Conservation (phyloP, 306 rosid species). For the Acacia acuminata region DNA sequence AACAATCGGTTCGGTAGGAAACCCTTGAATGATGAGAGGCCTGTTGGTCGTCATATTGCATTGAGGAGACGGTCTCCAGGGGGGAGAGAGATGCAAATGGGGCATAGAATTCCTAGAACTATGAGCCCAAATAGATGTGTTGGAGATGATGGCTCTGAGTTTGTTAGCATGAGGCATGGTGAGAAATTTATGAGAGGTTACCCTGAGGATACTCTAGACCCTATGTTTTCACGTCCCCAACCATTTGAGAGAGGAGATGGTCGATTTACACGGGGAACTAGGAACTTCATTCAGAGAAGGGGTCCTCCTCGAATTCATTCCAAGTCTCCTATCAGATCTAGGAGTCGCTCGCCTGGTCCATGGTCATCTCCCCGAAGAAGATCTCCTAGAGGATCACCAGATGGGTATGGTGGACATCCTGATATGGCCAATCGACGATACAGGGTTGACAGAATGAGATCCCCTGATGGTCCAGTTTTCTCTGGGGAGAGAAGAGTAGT, state of each 20-base stretch:
- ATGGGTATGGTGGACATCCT: slow-evolving; percentile 74
- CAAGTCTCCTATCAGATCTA: slow-evolving; percentile 79
- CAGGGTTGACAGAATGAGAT: slow-evolving; percentile 80
- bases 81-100: slow-evolving; percentile 62
- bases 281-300: slow-evolving; percentile 73
- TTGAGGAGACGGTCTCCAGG: slow-evolving; percentile 81
- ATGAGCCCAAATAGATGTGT: slow-evolving; percentile 69
- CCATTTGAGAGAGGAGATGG: slow-evolving; percentile 65
- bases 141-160: slow-evolving; percentile 62
- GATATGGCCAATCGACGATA: slow-evolving; percentile 66
- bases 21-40: slow-evolving; percentile 57
- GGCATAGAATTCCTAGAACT: slow-evolving; percentile 62
- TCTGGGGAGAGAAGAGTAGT: slow-evolving; percentile 61
- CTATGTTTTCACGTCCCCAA: slow-evolving; percentile 61
- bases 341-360: slow-evolving; percentile 81
- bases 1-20: slow-evolving; percentile 75
- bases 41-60: slow-evolving; percentile 51
- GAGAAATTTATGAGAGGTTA: slow-evolving; percentile 70
- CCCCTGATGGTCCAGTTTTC: slow-evolving; percentile 77
- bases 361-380: slow-evolving; percentile 89
- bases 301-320: slow-evolving; percentile 61
- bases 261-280: slow-evolving; percentile 69
- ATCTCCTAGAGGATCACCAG: slow-evolving; percentile 86
- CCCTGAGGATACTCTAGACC: slow-evolving; percentile 52
- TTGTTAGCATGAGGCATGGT: slow-evolving; percentile 60